phyloP scores from a whole-genome alignment of 306 rosid genomes.

The Datisca glomerata region DNA sequence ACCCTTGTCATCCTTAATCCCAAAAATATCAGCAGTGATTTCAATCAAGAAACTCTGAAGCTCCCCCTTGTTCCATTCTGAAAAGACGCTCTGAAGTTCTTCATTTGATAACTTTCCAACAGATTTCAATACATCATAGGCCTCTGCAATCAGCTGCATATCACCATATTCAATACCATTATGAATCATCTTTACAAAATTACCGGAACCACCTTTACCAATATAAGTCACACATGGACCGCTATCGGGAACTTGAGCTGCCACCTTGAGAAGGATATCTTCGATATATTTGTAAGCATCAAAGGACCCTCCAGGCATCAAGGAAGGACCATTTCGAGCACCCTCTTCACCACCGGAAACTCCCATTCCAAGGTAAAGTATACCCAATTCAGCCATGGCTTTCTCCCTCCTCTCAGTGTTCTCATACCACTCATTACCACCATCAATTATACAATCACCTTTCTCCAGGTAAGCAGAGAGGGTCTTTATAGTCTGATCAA shows the following conservation, averaged over 20 bases:
- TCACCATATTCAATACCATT: conserved; percentile 29
- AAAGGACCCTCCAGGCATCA: conserved; percentile 35
- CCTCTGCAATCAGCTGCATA: conserved; percentile 32
- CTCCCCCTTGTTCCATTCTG: conserved; percentile 29
- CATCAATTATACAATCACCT: conserved; percentile 31
- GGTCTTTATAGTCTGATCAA: conserved; percentile 26
- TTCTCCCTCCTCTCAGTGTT: conserved; percentile 27
- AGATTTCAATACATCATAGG: conserved; percentile 25
- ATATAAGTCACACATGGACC: conserved; percentile 28
- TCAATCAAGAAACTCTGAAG: conserved; percentile 30
- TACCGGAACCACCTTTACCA: conserved; percentile 24
- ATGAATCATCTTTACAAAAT: conserved; percentile 29
- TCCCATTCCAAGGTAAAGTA: conserved; percentile 32
- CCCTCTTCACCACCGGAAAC: conserved; percentile 31
- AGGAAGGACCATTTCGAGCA: conserved; percentile 24
- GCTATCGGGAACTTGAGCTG: conserved; percentile 34
- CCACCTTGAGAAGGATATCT: conserved; percentile 31
- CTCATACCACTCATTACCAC: conserved; percentile 32
- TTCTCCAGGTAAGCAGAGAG: conserved; percentile 25
- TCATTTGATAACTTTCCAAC: conserved; percentile 26
- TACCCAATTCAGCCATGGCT: conserved; percentile 24
- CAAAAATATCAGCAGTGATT: conserved; percentile 47
- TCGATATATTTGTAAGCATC: conserved; percentile 26
- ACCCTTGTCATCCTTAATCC: conserved; percentile 46
- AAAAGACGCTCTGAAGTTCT: conserved; percentile 25